Percentiles rank a stretch among this genome's conserved stretches.
These are phyloP conservation scores for Zygosaccharomyces pseudobailii DNA, from an alignment of 1,139 yeast genomes.

Conservation along the genomic window DNA sequence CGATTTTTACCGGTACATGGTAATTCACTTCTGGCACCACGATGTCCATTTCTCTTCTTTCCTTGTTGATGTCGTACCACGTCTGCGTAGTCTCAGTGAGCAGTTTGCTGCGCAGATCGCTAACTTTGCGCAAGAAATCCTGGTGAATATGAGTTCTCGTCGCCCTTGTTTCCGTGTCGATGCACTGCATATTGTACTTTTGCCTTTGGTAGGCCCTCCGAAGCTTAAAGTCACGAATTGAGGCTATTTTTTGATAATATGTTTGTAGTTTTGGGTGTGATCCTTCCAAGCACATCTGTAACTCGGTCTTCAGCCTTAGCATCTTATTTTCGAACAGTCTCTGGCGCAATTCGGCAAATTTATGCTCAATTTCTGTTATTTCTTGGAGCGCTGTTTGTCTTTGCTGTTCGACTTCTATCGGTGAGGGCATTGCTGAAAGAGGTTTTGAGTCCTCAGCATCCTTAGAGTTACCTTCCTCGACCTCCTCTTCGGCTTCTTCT, in stretches of 20 bases:
- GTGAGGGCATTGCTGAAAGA: slow-evolving; percentile 29
- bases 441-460: slow-evolving; percentile 31
- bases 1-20: slow-evolving; percentile 34
- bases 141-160: slow-evolving; percentile 79
- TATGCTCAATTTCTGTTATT: slow-evolving; percentile 72
- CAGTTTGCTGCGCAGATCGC: slow-evolving; percentile 63
- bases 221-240: slow-evolving; percentile 64
- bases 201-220: slow-evolving; percentile 63
- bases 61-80: slow-evolving; percentile 92
- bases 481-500: slow-evolving; percentile 22
- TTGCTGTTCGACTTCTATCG: slow-evolving; percentile 36
- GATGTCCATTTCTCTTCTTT: slow-evolving; percentile 79
- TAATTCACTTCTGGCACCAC: slow-evolving; percentile 46
- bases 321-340: slow-evolving; percentile 70
- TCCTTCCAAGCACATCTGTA: slow-evolving; percentile 82
- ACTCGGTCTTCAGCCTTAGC: slow-evolving; percentile 69
- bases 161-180: slow-evolving; percentile 77
- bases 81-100: slow-evolving; percentile 71
- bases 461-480: slow-evolving; percentile 19
- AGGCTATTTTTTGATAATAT: slow-evolving; percentile 66
- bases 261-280: slow-evolving; percentile 78
- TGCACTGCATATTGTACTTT: slow-evolving; percentile 68
- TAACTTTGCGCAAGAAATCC: slow-evolving; percentile 64
- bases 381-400: slow-evolving; percentile 47
- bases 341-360: slow-evolving; percentile 83